phyloP scores from a whole-genome alignment of 768 basidiomycete genomes.

The Candolleomyces aberdarensis region DNA sequence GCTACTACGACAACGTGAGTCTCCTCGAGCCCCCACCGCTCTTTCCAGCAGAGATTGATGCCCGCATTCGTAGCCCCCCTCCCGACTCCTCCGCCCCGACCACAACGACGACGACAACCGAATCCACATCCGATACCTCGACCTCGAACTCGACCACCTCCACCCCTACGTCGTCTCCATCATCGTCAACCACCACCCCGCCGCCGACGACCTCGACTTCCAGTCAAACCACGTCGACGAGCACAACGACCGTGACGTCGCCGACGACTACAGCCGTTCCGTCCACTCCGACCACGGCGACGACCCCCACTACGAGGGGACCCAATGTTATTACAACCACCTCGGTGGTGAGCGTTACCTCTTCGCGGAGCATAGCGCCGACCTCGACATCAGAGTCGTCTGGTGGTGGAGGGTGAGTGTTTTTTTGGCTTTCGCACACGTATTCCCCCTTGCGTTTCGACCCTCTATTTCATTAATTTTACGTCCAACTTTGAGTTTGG shows the following conservation, averaged over 20 bases:
- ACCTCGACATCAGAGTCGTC: background rate
- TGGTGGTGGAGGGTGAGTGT: background rate
- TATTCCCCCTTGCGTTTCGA: background rate
- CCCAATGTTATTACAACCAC: constrained; percentile 9
- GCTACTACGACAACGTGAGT: too few relatives aligned
- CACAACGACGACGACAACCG: too few relatives aligned
- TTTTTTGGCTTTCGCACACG: background rate
- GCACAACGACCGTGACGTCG: constrained; percentile 6
- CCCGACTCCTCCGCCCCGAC: too few relatives aligned
- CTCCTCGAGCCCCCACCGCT: too few relatives aligned
- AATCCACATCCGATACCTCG: too few relatives aligned
- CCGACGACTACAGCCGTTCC: background rate
- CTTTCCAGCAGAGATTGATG: too few relatives aligned
- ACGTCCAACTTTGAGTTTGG: background rate
- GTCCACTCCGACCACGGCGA: constrained; percentile 7
- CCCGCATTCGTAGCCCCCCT: too few relatives aligned
- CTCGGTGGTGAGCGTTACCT: background rate
- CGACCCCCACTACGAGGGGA: background rate
- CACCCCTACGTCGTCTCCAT: background rate
- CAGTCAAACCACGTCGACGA: background rate
- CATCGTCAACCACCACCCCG: background rate
- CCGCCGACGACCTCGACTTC: background rate
- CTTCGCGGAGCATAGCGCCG: background rate
- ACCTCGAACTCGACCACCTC: constrained; percentile 2
- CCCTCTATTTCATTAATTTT: background rate